Conservation (phyloP, 495 filamentous ascomycete genomes). For the Penicillium lagena region DNA sequence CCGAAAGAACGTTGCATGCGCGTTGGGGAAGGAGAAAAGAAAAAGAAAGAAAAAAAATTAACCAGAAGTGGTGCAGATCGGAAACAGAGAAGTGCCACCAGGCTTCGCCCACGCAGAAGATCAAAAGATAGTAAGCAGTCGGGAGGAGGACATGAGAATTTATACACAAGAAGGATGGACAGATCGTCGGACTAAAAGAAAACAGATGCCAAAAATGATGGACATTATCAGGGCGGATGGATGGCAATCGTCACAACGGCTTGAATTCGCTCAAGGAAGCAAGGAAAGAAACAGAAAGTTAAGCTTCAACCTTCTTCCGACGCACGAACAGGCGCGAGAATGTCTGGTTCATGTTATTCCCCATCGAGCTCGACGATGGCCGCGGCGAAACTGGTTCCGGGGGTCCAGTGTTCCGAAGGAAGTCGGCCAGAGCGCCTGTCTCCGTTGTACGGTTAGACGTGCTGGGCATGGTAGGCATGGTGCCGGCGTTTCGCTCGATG, state of each 20-base stretch:
- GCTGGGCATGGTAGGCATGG: slow-evolving; percentile 20
- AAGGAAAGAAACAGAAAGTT: slow-evolving; percentile 9
- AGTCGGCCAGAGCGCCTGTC: slow-evolving; percentile 73
- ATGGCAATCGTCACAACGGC: slow-evolving; percentile 14
- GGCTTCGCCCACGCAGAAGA: too few species aligned
- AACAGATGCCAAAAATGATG: slow-evolving; percentile 13
- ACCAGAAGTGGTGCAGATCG: not conserved
- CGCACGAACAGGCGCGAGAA: slow-evolving; percentile 36
- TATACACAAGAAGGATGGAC: not conserved
- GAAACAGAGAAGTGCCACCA: not conserved
- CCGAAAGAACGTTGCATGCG: slow-evolving; percentile 1
- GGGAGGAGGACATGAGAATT: not conserved
- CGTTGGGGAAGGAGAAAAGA: slow-evolving; percentile 2
- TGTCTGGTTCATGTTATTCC: slow-evolving; percentile 19
- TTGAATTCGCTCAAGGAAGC: slow-evolving; percentile 28
- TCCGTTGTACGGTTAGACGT: slow-evolving; percentile 30
- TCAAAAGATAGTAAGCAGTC: too few species aligned
- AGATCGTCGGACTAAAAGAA: too few species aligned
- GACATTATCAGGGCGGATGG: slow-evolving; percentile 22
- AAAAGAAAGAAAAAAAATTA: slow-evolving; percentile 1
- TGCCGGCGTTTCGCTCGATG: slow-evolving; percentile 26
- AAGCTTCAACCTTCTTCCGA: slow-evolving; percentile 37
- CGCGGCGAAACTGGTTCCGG: slow-evolving; percentile 35
- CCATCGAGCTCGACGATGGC: slow-evolving; percentile 4
- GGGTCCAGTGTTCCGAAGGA: slow-evolving; percentile 72